phyloP scores from a whole-genome alignment of 768 basidiomycete species.

The Lactifluus subvellereus region DNA sequence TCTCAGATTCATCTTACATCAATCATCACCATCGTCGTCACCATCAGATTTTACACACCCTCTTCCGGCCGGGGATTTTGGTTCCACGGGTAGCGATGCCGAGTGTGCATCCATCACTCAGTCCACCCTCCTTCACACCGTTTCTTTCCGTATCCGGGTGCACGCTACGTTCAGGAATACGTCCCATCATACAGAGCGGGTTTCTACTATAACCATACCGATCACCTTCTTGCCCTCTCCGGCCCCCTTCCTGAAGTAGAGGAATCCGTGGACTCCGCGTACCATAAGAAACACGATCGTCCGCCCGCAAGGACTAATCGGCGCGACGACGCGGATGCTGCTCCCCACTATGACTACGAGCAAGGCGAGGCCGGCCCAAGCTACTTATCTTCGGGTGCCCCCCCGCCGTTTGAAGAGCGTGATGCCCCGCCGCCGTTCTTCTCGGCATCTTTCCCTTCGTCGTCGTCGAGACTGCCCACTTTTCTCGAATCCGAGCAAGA shows the following conservation, averaged over 20 bases:
- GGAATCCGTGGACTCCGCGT: slow-evolving; percentile 64
- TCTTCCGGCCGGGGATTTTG: slow-evolving; percentile 39
- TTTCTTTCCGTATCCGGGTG: slow-evolving; percentile 70
- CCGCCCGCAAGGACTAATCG: slow-evolving; percentile 69
- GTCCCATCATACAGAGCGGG: slow-evolving; percentile 58
- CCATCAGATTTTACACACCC: slow-evolving; percentile 41
- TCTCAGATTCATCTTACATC: slow-evolving; percentile 77
- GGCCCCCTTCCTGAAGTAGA: slow-evolving; percentile 75
- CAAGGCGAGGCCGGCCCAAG: slow-evolving; percentile 75
- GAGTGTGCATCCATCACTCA: slow-evolving; percentile 77
- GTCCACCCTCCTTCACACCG: slow-evolving; percentile 73
- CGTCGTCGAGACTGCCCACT: slow-evolving; percentile 51
- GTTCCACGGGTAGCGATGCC: slow-evolving; percentile 48
- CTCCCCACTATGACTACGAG: slow-evolving; percentile 53
- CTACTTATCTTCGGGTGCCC: slow-evolving; percentile 53
- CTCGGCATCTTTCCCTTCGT: slow-evolving; percentile 33
- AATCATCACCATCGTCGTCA: slow-evolving; percentile 46
- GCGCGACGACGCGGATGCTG: slow-evolving; percentile 58
- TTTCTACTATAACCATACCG: slow-evolving; percentile 61
- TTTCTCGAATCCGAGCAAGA: slow-evolving; percentile 79
- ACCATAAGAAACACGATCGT: slow-evolving; percentile 83
- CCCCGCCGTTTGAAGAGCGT: slow-evolving; percentile 81
- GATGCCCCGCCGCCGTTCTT: slow-evolving; percentile 72
- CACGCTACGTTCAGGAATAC: slow-evolving; percentile 75
- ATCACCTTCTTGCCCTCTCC: slow-evolving; percentile 66